Conservation (phyloP, 495 filamentous ascomycete species). For the Trichoderma orchidacearum region DNA sequence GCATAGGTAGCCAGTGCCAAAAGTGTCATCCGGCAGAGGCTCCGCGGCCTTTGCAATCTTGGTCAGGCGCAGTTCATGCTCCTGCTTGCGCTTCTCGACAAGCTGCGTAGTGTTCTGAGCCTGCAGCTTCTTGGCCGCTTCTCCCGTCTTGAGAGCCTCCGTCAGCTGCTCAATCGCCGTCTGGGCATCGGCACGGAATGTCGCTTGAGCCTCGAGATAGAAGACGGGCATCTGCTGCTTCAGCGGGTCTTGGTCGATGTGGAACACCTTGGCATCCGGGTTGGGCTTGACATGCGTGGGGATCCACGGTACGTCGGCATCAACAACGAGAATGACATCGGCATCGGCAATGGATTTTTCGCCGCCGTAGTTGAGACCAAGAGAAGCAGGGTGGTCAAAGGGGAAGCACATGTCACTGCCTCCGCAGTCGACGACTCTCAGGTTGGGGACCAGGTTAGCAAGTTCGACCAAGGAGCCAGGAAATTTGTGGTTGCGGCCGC, state of each 20-base stretch:
- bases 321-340: constrained; percentile 74
- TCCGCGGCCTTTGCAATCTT: constrained; percentile 42
- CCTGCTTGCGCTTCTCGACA: constrained; percentile 38
- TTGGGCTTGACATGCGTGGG: constrained; percentile 44
- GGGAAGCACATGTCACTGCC: constrained; percentile 97
- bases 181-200: constrained; percentile 63
- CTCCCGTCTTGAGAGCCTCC: constrained; percentile 28
- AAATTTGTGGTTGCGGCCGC: constrained; percentile 58
- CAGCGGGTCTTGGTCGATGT: constrained; percentile 76
- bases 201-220: constrained; percentile 59
- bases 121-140: constrained; percentile 21
- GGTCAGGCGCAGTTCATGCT: constrained; percentile 46
- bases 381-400: constrained; percentile 52
- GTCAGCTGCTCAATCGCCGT: constrained; percentile 63
- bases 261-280: constrained; percentile 54
- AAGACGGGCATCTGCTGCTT: constrained; percentile 80
- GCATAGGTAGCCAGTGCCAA: constrained; percentile 60
- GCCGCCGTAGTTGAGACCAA: constrained; percentile 65
- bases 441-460: constrained; percentile 61
- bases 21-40: constrained; percentile 46
- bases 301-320: constrained; percentile 68
- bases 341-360: constrained; percentile 63
- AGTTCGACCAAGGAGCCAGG: constrained; percentile 62
- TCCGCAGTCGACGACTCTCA: constrained; percentile 78
- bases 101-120: constrained; percentile 31